A percentile compares a stretch with the other conserved stretches of the same genome.
Evolutionary conservation across 2,329 filamentous ascomycete genomes (phyloP).

Genomic region (Phialophora verrucosa): DNA sequence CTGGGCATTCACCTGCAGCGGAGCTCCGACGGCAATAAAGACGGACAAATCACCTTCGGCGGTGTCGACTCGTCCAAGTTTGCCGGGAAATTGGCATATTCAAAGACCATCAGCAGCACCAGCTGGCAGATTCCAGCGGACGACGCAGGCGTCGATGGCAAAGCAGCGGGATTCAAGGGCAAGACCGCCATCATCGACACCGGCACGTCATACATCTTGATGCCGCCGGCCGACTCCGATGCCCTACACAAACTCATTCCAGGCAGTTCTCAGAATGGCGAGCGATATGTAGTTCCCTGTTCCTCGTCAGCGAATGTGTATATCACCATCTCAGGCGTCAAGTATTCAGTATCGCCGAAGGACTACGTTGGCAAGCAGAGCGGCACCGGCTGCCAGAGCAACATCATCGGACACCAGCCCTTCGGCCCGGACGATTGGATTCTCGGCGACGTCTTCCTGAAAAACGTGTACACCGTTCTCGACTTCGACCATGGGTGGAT

Average conservation of each 20-base stretch:
- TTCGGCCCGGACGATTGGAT: constrained; percentile 71
- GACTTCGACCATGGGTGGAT: constrained; percentile 67
- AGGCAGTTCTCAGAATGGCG: constrained; percentile 61
- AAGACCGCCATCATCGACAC: constrained; percentile 79
- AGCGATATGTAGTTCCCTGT: constrained; percentile 73
- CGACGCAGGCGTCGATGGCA: constrained; percentile 67
- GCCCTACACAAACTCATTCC: constrained; percentile 72
- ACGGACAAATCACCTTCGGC: constrained; percentile 80
- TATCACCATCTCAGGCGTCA: constrained; percentile 70
- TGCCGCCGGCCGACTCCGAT: constrained; percentile 69
- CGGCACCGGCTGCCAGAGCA: constrained; percentile 62
- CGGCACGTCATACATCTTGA: constrained; percentile 79
- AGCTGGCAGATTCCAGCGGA: constrained; percentile 75
- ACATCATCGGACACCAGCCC: constrained; percentile 74
- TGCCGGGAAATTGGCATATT: constrained; percentile 72
- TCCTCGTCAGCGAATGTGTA: constrained; percentile 65
- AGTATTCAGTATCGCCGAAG: constrained; percentile 68
- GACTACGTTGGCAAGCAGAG: constrained; percentile 68
- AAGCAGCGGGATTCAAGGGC: constrained; percentile 58
- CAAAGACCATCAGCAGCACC: constrained; percentile 56
- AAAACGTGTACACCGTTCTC: constrained; percentile 88
- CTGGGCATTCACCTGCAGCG: constrained; percentile 75
- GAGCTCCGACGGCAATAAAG: constrained; percentile 66
- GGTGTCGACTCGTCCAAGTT: constrained; percentile 70
- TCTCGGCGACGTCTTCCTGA: constrained; percentile 83